Percentiles rank a stretch among this genome's conserved stretches.
phyloP scores from a whole-genome alignment of 1,139 yeast genomes.

The Yamadazyma sp. region DNA sequence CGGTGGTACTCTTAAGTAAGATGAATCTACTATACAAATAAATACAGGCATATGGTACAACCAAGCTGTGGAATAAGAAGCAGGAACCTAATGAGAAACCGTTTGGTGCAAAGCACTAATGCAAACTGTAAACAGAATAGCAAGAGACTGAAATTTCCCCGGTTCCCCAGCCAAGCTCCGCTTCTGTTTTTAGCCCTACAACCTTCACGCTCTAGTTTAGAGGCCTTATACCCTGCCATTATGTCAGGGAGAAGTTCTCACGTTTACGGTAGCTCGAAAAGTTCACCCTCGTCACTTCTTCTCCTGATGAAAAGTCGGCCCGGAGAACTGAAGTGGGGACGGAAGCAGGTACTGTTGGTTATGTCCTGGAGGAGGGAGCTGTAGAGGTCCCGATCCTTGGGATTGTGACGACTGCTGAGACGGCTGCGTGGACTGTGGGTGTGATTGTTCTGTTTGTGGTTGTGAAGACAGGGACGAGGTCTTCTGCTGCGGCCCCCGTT shows the following conservation, averaged over 20 bases:
- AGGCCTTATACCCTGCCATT: too few species aligned
- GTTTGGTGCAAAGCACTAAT: too few species aligned
- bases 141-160: too few species aligned
- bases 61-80: not conserved
- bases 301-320: slow-evolving; percentile 8
- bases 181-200: too few species aligned
- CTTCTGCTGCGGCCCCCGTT: not conserved
- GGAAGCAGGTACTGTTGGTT: slow-evolving; percentile 17
- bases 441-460: not conserved
- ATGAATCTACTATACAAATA: not conserved
- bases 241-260: too few species aligned
- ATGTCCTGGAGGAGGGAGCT: not conserved
- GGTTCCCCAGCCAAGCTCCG: too few species aligned
- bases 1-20: too few species aligned
- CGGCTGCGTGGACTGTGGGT: slow-evolving; percentile 1
- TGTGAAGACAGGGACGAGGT: slow-evolving; percentile 2
- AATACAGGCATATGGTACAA: not conserved
- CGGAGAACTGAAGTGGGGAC: slow-evolving; percentile 17
- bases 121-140: too few species aligned
- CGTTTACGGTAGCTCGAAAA: too few species aligned
- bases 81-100: too few species aligned
- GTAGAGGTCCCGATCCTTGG: not conserved
- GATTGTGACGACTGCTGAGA: not conserved
- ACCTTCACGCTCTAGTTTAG: too few species aligned
- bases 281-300: too few species aligned